These are phyloP conservation scores for Quercus tomentella DNA, from an alignment of 331 rosid species.

Conservation along the genomic window DNA sequence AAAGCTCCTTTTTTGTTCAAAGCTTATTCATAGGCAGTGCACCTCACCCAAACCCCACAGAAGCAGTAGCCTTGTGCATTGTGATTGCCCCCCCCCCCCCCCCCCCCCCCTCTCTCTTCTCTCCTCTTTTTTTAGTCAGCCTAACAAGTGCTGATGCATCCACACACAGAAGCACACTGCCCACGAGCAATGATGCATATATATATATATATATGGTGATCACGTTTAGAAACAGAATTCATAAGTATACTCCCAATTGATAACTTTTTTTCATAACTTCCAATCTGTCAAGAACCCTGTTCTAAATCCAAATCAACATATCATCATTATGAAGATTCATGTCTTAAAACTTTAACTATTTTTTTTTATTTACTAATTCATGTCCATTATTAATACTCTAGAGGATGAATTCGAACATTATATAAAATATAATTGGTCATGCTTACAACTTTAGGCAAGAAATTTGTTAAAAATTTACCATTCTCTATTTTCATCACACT, in stretches of 20 bases:
- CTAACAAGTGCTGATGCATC: background rate
- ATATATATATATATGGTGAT: background rate
- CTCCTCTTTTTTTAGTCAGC: too few species aligned
- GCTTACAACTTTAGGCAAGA: slow-evolving; percentile 11
- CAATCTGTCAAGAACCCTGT: background rate
- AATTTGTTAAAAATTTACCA: slow-evolving; percentile 40
- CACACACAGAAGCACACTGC: background rate
- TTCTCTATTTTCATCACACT: slow-evolving; percentile 94
- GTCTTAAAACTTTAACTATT: background rate
- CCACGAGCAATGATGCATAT: background rate
- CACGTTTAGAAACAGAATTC: background rate
- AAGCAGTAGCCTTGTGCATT: too few species aligned
- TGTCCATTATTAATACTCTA: background rate
- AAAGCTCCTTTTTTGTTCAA: too few species aligned
- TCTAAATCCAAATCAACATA: background rate
- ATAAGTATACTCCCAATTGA: background rate
- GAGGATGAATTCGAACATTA: background rate
- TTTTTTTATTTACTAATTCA: background rate
- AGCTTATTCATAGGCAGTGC: too few species aligned
- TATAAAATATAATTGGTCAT: background rate
- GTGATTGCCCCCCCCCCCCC: too few species aligned
- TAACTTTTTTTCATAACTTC: background rate
- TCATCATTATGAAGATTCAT: too few species aligned
- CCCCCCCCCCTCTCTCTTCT: too few species aligned
- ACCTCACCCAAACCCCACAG: too few species aligned